These are phyloP conservation scores for Achlya hypogyna DNA, from an alignment of 352 stramenopile genomes.

Conservation along the genomic window DNA sequence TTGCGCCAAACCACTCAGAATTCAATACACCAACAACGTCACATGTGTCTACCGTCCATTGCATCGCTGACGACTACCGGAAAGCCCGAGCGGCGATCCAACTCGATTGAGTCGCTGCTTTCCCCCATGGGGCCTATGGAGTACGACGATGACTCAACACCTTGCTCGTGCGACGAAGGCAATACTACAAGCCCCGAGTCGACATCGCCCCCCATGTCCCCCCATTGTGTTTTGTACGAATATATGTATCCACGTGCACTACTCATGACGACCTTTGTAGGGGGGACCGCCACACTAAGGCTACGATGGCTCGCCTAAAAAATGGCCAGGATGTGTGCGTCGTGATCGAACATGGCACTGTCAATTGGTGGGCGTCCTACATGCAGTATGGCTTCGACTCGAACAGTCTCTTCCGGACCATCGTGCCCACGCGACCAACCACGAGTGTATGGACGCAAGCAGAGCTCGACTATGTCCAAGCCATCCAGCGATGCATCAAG, in stretches of 20 bases:
- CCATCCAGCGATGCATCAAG: background rate
- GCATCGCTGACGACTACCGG: background rate
- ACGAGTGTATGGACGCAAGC: background rate
- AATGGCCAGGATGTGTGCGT: slow-evolving; percentile 14
- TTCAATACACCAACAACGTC: background rate
- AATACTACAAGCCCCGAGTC: background rate
- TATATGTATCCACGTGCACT: background rate
- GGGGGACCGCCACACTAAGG: background rate
- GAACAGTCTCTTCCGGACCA: slow-evolving; percentile 13
- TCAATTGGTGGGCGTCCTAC: slow-evolving; percentile 11
- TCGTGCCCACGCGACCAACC: background rate
- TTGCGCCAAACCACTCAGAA: background rate
- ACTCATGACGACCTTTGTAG: background rate
- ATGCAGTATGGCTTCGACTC: slow-evolving; percentile 18
- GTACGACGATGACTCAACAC: background rate
- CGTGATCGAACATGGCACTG: background rate
- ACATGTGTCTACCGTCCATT: background rate
- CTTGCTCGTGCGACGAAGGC: background rate
- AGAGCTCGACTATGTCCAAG: slow-evolving; percentile 3
- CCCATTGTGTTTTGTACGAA: background rate
- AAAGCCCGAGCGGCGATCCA: background rate
- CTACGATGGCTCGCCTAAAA: slow-evolving; percentile 6
- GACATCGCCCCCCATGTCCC: background rate
- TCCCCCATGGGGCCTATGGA: background rate
- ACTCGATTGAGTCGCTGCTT: background rate